These are phyloP conservation scores for Phyllosticta capitalensis DNA, from an alignment of 2,329 filamentous ascomycete species.

Conservation along the genomic window DNA sequence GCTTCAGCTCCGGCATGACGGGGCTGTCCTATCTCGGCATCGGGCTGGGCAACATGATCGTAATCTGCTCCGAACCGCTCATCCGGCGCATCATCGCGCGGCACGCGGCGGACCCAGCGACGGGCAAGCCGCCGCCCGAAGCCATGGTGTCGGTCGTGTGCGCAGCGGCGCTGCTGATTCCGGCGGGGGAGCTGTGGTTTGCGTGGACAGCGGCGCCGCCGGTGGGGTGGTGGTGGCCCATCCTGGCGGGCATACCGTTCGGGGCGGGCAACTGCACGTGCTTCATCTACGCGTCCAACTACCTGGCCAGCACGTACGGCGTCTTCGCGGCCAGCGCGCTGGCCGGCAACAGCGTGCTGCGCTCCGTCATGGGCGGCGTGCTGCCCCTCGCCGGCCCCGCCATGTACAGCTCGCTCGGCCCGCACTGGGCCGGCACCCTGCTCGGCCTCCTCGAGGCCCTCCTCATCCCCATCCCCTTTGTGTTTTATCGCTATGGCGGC, in stretches of 20 bases:
- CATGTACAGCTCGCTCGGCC: conserved; percentile 60
- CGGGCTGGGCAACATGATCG: conserved; percentile 43
- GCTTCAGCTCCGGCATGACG: conserved; percentile 63
- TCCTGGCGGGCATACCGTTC: conserved; percentile 70
- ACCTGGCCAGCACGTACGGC: conserved; percentile 67
- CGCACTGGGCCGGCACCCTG: conserved; percentile 71
- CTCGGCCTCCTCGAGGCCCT: conserved; percentile 63
- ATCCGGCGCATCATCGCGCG: conserved; percentile 68
- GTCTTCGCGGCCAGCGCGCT: conserved; percentile 75
- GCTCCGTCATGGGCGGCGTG: conserved; percentile 65
- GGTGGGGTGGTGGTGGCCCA: conserved; percentile 74
- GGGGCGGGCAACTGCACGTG: conserved; percentile 66
- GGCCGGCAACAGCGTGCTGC: conserved; percentile 67
- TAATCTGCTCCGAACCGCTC: conserved; percentile 42
- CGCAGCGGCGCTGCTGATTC: conserved; percentile 63
- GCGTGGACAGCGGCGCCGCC: conserved; percentile 45
- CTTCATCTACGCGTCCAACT: conserved; percentile 77
- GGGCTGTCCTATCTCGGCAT: conserved; percentile 73
- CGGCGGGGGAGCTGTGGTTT: conserved; percentile 61
- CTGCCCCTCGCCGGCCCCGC: conserved; percentile 64
- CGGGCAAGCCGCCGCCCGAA: conserved; percentile 65
- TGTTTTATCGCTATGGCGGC: conserved; percentile 59
- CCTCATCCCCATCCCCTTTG: conserved; percentile 69
- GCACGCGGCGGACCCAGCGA: conserved; percentile 65
- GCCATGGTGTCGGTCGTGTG: conserved; percentile 73